Conservation (phyloP, 768 basidiomycete genomes). For the Candolleomyces efflorescens region DNA sequence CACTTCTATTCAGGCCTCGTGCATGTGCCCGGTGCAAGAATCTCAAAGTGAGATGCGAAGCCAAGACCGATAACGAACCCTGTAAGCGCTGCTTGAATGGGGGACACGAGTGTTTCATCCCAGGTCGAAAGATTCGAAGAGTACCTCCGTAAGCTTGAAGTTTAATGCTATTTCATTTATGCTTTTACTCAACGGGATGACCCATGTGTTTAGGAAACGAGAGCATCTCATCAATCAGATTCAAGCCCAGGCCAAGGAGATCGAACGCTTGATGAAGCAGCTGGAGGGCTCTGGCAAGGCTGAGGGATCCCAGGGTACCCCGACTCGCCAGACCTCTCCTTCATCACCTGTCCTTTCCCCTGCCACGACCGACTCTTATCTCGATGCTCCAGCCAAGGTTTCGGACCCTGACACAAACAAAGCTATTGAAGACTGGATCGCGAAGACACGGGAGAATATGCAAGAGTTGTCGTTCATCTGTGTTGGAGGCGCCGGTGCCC, state of each 20-base stretch:
- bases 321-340: conserved; percentile 22
- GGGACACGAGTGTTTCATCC: conserved; percentile 70
- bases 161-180: not conserved
- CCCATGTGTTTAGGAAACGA: conserved; percentile 52
- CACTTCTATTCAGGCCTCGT: conserved; percentile 34
- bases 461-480: conserved; percentile 65
- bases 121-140: conserved; percentile 79
- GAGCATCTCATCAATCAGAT: conserved; percentile 77
- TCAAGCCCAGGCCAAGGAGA: conserved; percentile 67
- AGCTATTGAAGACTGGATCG: conserved; percentile 73
- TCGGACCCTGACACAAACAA: conserved; percentile 27
- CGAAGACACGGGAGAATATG: conserved; percentile 65
- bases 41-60: conserved; percentile 71
- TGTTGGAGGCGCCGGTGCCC: conserved; percentile 52
- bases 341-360: conserved; percentile 37
- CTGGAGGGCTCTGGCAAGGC: conserved; percentile 37
- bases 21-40: conserved; percentile 73
- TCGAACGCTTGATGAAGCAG: conserved; percentile 65
- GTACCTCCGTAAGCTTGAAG: conserved; percentile 62
- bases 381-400: conserved; percentile 14
- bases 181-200: conserved; percentile 3
- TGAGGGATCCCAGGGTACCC: conserved; percentile 15
- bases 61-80: conserved; percentile 64
- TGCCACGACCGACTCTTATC: conserved; percentile 26
- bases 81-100: conserved; percentile 74